These are phyloP conservation scores for Zancudomyces culisetae DNA, from an alignment of 371 early-diverging fungal species.

Conservation along the genomic window DNA sequence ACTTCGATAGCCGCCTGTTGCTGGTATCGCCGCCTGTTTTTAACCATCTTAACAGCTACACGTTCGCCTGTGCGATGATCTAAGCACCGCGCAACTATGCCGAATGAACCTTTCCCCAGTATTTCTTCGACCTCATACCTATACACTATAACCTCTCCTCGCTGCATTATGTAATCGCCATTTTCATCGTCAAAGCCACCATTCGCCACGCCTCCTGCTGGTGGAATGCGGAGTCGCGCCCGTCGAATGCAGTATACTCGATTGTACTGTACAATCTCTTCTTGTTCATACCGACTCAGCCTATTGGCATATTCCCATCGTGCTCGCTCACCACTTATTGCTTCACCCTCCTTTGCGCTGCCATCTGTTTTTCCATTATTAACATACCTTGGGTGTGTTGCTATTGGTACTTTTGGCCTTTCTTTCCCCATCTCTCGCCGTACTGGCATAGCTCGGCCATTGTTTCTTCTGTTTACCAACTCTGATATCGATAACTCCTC, in stretches of 20 bases:
- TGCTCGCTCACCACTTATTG: constrained; percentile 10
- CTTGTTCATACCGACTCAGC: constrained; percentile 59
- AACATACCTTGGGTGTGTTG: no score
- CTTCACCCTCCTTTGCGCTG: no score
- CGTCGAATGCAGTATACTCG: constrained; percentile 71
- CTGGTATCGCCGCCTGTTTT: constrained; percentile 89
- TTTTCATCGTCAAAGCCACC: constrained; percentile 80
- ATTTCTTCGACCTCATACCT: constrained; percentile 76
- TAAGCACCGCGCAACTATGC: constrained; percentile 83
- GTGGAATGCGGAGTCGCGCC: not conserved
- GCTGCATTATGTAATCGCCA: constrained; percentile 72
- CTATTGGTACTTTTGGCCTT: no score
- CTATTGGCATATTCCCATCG: constrained; percentile 35
- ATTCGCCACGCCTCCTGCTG: constrained; percentile 1
- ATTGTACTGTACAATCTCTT: constrained; percentile 57
- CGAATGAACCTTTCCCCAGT: constrained; percentile 94
- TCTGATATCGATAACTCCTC: not conserved
- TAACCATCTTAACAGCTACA: constrained; percentile 89
- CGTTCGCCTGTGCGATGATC: constrained; percentile 72
- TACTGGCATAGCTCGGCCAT: no score
- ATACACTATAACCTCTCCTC: constrained; percentile 74
- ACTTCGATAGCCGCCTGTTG: constrained; percentile 89
- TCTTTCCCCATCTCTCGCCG: no score
- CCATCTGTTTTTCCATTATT: no score
- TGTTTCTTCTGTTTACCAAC: not conserved